Conservation (phyloP, 176 grass and related monocot species). For the Eragrostis curvula region DNA sequence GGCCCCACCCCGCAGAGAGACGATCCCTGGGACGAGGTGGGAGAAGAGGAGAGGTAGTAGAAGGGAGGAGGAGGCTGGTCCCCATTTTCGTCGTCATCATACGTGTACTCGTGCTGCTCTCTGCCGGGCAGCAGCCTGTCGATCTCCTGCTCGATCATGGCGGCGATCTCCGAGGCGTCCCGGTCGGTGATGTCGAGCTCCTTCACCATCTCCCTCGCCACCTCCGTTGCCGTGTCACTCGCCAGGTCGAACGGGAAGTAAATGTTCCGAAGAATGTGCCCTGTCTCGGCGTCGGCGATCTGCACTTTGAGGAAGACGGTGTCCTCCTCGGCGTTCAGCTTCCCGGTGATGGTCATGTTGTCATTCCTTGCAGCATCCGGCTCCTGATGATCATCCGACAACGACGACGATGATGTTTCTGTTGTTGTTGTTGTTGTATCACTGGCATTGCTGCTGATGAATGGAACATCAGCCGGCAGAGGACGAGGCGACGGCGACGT, state of each 20-base stretch:
- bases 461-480: neutral
- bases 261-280: constrained; percentile 67
- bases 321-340: constrained; percentile 80
- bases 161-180: constrained; percentile 71
- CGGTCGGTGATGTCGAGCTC: constrained; percentile 78
- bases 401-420: neutral
- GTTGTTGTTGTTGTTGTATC: no score
- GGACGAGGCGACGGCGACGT: neutral
- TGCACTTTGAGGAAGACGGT: constrained; percentile 88
- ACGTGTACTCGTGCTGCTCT: constrained; percentile 60
- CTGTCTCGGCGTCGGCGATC: constrained; percentile 58
- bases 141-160: constrained; percentile 84
- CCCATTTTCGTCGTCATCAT: constrained; percentile 49
- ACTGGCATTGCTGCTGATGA: neutral
- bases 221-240: constrained; percentile 73
- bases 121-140: constrained; percentile 55
- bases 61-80: constrained; percentile 50
- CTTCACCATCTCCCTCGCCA: constrained; percentile 91
- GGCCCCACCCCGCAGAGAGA: constrained; percentile 35
- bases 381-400: neutral
- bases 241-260: constrained; percentile 85
- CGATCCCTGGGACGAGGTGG: constrained; percentile 67
- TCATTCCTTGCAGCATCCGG: constrained; percentile 24
- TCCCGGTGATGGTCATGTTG: constrained; percentile 83
- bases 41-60: constrained; percentile 66